Percentiles rank a stretch among this genome's conserved stretches.
phyloP scores from a whole-genome alignment of 2,329 filamentous ascomycete species.

The Trichoderma koningiopsis region DNA sequence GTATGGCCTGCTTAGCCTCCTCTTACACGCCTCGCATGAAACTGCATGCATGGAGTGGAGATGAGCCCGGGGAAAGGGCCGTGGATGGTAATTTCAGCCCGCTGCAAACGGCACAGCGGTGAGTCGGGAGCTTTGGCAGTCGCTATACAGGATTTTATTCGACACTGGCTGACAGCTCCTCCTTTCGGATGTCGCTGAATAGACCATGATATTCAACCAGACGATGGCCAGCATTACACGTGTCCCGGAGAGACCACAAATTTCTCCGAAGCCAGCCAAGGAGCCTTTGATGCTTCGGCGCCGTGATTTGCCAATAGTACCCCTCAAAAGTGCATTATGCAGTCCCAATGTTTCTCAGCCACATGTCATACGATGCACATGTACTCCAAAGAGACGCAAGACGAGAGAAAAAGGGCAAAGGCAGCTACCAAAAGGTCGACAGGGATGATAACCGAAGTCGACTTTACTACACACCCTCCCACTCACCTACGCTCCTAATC shows the following conservation, averaged over 20 bases:
- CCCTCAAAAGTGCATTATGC: conserved; percentile 1
- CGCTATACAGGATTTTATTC: not conserved
- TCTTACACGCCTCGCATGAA: conserved; percentile 15
- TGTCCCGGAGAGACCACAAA: not conserved
- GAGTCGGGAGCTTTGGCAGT: not conserved
- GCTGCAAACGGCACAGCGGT: conserved; percentile 12
- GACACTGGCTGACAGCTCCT: not conserved
- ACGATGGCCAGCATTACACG: conserved; percentile 6
- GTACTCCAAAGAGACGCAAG: not conserved
- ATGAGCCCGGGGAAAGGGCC: conserved; percentile 6
- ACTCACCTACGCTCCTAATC: not conserved
- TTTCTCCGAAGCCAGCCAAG: not conserved
- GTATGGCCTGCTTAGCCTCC: not conserved
- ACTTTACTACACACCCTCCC: conserved; percentile 1
- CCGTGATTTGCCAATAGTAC: not conserved
- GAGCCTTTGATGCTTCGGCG: not conserved
- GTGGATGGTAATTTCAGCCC: conserved; percentile 8
- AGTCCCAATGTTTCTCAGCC: not conserved
- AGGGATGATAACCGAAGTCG: not conserved
- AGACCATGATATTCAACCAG: not conserved
- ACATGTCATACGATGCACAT: conserved; percentile 7
- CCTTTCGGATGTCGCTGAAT: not conserved
- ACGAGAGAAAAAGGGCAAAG: not conserved
- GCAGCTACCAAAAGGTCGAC: conserved; percentile 7
- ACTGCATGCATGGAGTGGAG: conserved; percentile 16